Evolutionary conservation across 352 stramenopile species (phyloP), one percentile per base, ranked within the genome.

Genomic region (Phytophthora cryptogea): DNA sequence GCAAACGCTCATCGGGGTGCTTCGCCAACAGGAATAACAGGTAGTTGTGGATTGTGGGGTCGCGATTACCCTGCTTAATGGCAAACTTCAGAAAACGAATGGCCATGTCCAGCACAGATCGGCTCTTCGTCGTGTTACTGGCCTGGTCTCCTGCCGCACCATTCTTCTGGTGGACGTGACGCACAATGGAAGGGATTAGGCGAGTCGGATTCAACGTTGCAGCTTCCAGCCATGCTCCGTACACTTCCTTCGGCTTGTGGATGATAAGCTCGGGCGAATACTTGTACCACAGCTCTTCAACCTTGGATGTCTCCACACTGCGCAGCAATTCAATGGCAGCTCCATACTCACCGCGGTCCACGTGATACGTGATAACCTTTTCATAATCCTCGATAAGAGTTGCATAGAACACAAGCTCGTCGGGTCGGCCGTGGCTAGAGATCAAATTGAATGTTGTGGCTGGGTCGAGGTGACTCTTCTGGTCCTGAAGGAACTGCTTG

Each of bases 271-370:
- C 87, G 0, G 92, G 89, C 13, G 90, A 97, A 68, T 97, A 98
- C 63, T 97, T 98, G 80, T 98, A 97, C 69, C 96, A 97, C 7
- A 98, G 68, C 55, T 95, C 83, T 57, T 98, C 91, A 8, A 97
- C 89, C 52, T 97, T 96, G 27, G 90, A 88, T 33, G 91, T 95
- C 46, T 88, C 86, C 23, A 95, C 90, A 14, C 89, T 89, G 31
- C 80, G 80, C 26, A 98, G 74, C 37, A 97, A 59, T 33, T 95
- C 87, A 46, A 98, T 95, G 5, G 92, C 89, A 3, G 87, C 84
- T 8, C 78, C 83, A 54, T 97, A 96, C 45, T 97, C 90, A 8
- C 89, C 88, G 4, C 88, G 88, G 46, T 96, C 78, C 43, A 97
- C 87, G 65, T 98, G 91, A 56, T 96, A 96, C 33, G 88, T 96